Base-by-base conservation (phyloP, 345 rosid genomes). In the Rhodomyrtus tomentosa region DNA sequence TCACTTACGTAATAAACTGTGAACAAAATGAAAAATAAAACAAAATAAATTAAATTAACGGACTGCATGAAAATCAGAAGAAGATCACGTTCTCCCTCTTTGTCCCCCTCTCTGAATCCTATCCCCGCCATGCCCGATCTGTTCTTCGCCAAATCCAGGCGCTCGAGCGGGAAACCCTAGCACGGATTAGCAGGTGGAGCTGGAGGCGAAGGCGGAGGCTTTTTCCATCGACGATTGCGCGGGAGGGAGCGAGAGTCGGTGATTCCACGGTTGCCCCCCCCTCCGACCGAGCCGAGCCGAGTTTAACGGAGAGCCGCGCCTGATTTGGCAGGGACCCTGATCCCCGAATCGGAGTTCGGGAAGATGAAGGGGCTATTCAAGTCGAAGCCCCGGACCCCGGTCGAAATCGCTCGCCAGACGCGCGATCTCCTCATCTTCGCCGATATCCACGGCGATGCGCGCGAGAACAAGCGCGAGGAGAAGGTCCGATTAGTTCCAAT, bases 301-400 rank as follows among this genome's bases (percentile, higher is more conserved):
- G 40, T 42, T 81, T 49, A 32, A 24, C 12, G 29, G 51, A 83
- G 79, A 58, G 80, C 13, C 25, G 52, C 29, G 80, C 8, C 59
- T 59, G 10, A 27, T 12, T 27, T 15, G 49, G 48, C 48, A 74
- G 48, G 50, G 40, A 49, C 50, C 53, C 20, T 15, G 53, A 55
- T 55, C 83, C 49, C 50, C 40, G 82, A 45, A 54, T 20, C 50
- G 12, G 81, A 84, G 38, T 48, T 38, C 49, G 83, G 72, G 85
- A 88, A 58, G 82, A 91, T 91, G 93, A 91, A 91, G 87, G 91
- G 89, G 2, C 73, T 91, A 13, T 91, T 91, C 91, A 91, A 91
- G 87, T 79, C 87, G 48, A 91, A 90, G 88, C 92, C 90, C 49
- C 90, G 92, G 12, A 90, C 92, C 55, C 93, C 92, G 36, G 88